Conservation (phyloP, 495 filamentous ascomycete genomes). For the Pseudotulostoma volvatum region DNA sequence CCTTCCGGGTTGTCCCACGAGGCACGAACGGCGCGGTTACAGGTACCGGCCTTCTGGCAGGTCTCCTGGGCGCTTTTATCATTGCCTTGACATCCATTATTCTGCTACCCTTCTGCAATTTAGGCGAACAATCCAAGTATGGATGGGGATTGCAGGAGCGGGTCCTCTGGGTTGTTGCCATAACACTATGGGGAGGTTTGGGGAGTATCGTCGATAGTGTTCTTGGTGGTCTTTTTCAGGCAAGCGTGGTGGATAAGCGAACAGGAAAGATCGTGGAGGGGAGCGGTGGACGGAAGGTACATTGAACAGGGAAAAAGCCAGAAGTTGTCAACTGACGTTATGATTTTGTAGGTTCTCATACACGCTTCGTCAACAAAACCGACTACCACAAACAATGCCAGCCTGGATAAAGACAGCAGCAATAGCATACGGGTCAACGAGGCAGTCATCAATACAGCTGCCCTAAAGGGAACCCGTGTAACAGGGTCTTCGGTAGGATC, state of each 20-base stretch:
- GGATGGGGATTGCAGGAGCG: conserved; percentile 33
- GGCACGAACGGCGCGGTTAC: conserved; percentile 93
- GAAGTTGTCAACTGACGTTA: too few species aligned
- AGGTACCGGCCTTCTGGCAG: conserved; percentile 50
- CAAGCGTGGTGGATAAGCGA: conserved; percentile 68
- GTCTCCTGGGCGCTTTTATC: conserved; percentile 54
- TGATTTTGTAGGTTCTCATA: conserved; percentile 19
- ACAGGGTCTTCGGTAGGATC: conserved; percentile 7
- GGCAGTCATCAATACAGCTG: conserved; percentile 21
- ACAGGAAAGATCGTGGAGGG: conserved; percentile 84
- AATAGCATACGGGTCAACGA: conserved; percentile 10
- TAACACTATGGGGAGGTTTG: conserved; percentile 54
- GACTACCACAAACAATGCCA: conserved; percentile 1
- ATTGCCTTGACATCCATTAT: conserved; percentile 48
- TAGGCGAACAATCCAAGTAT: conserved; percentile 4
- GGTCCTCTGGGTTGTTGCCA: conserved; percentile 36
- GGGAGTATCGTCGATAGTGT: conserved; percentile 78
- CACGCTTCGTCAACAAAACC: conserved; percentile 17
- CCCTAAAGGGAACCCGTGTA: conserved; percentile 10
- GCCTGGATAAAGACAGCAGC: conserved; percentile 1
- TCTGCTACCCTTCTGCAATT: conserved; percentile 56
- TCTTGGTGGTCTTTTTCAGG: conserved; percentile 71
- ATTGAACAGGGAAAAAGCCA: too few species aligned
- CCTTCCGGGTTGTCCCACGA: conserved; percentile 55
- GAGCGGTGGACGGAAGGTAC: conserved; percentile 61